Conservation (phyloP, 495 filamentous ascomycete species). For the Cercophora sp. region DNA sequence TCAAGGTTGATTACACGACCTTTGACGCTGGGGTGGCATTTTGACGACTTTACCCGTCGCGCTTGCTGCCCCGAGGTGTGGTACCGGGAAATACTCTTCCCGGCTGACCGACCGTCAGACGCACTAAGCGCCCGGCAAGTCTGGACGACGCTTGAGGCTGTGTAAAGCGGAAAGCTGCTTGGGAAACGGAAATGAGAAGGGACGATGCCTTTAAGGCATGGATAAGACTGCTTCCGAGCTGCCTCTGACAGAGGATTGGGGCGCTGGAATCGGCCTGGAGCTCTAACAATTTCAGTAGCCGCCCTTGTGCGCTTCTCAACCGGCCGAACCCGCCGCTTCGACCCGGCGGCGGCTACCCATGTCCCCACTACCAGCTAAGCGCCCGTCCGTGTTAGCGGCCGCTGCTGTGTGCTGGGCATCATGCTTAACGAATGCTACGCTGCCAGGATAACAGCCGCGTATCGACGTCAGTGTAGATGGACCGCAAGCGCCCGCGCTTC, state of each 20-base stretch:
- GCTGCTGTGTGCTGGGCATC: not conserved
- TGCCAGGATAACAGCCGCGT: not conserved
- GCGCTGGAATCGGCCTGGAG: slow-evolving; percentile 5
- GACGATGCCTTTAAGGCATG: not conserved
- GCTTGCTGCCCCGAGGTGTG: too few relatives aligned
- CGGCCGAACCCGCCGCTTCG: slow-evolving; percentile 10
- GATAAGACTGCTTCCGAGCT: not conserved
- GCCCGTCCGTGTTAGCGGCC: not conserved
- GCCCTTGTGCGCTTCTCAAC: slow-evolving; percentile 7
- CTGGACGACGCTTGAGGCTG: too few relatives aligned
- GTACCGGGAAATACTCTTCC: too few relatives aligned
- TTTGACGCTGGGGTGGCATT: too few relatives aligned
- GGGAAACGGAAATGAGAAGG: not conserved
- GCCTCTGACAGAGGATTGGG: slow-evolving; percentile 15
- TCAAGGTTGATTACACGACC: too few relatives aligned
- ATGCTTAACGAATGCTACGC: not conserved
- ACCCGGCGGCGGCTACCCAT: not conserved
- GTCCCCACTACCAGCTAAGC: not conserved
- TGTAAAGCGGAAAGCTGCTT: not conserved
- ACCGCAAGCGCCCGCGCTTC: slow-evolving; percentile 16
- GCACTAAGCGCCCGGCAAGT: slow-evolving; percentile 12
- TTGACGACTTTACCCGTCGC: too few relatives aligned
- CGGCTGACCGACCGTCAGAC: too few relatives aligned
- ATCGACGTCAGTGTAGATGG: not conserved
- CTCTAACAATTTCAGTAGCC: slow-evolving; percentile 28